Evolutionary conservation across 768 basidiomycete species (phyloP).

Genomic region (Filobasidium floriforme): DNA sequence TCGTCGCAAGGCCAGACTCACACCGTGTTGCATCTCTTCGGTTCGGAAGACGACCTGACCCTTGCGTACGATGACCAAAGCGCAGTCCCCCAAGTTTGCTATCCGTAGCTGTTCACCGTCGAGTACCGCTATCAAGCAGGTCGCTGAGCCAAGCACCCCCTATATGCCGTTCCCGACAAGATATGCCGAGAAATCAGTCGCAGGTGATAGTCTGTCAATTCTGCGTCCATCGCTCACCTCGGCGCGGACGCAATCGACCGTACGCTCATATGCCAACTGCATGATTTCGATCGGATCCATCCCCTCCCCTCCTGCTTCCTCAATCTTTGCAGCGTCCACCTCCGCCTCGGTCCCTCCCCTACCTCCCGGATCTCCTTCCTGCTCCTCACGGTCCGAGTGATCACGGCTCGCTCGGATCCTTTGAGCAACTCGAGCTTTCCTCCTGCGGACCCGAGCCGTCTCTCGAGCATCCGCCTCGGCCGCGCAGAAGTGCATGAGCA

Average conservation of each 20-base stretch:
- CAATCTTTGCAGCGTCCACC: neutral
- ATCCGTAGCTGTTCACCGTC: constrained; percentile 38
- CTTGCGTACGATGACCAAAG: constrained; percentile 70
- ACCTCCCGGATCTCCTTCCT: constrained; percentile 20
- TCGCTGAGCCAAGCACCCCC: constrained; percentile 51
- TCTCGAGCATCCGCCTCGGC: neutral
- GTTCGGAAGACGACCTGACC: constrained; percentile 73
- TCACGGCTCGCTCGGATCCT: too few species aligned
- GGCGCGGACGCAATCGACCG: constrained; percentile 39
- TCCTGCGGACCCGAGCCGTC: neutral
- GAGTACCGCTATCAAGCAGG: constrained; percentile 48
- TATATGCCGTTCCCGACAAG: constrained; percentile 22
- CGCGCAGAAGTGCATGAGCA: constrained; percentile 3
- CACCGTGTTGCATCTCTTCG: constrained; percentile 87
- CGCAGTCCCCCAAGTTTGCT: constrained; percentile 50
- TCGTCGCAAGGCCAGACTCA: constrained; percentile 43
- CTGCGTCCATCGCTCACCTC: constrained; percentile 37
- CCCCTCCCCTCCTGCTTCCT: constrained; percentile 14
- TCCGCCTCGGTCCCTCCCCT: too few species aligned
- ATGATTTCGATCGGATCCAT: constrained; percentile 49
- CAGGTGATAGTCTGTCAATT: neutral
- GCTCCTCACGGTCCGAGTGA: neutral
- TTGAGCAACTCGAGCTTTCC: constrained; percentile 20
- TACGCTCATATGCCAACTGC: constrained; percentile 50
- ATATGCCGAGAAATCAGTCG: constrained; percentile 24